A percentile compares a stretch with the other conserved stretches of the same genome.
Evolutionary conservation across 768 basidiomycete genomes (phyloP).

Genomic region (Suillus alpinus): DNA sequence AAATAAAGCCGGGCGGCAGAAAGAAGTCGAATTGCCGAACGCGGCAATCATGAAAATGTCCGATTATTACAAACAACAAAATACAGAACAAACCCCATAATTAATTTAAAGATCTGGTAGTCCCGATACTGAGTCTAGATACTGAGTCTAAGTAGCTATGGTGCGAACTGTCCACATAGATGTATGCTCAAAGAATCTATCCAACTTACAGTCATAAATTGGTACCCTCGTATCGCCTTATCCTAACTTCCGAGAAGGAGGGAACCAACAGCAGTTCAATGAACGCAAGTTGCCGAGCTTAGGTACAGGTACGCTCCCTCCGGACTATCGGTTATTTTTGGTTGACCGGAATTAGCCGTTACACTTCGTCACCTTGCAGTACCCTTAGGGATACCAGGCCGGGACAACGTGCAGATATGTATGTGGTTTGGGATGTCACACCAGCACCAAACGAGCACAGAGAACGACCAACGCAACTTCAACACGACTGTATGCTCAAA

Average conservation of each 20-base stretch:
- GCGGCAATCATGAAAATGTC: conserved; percentile 36
- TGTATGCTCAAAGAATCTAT: too few relatives aligned
- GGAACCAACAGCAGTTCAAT: not conserved
- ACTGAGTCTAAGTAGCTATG: too few relatives aligned
- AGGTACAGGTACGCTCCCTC: conserved; percentile 4
- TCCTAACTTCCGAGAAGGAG: conserved; percentile 1
- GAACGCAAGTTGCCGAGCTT: conserved; percentile 4
- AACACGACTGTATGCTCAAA: not conserved
- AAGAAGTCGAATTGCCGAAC: conserved; percentile 35
- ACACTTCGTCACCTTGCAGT: not conserved
- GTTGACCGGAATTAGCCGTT: conserved; percentile 11
- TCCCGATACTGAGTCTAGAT: too few relatives aligned
- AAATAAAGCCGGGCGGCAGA: conserved; percentile 39
- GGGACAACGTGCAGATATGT: not conserved
- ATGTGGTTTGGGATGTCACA: not conserved
- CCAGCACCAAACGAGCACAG: not conserved
- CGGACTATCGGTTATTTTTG: conserved; percentile 9
- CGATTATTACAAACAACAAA: conserved; percentile 25
- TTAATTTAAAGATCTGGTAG: not conserved
- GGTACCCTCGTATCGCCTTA: not conserved
- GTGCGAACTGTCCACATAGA: not conserved
- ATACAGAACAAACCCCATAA: not conserved
- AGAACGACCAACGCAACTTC: not conserved
- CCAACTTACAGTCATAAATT: not conserved
- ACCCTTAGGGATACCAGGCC: not conserved